Percentiles rank a stretch among this genome's conserved stretches.
Evolutionary conservation across 2,329 filamentous ascomycete genomes (phyloP).

Genomic region (Fusarium pseudoanthophilum): DNA sequence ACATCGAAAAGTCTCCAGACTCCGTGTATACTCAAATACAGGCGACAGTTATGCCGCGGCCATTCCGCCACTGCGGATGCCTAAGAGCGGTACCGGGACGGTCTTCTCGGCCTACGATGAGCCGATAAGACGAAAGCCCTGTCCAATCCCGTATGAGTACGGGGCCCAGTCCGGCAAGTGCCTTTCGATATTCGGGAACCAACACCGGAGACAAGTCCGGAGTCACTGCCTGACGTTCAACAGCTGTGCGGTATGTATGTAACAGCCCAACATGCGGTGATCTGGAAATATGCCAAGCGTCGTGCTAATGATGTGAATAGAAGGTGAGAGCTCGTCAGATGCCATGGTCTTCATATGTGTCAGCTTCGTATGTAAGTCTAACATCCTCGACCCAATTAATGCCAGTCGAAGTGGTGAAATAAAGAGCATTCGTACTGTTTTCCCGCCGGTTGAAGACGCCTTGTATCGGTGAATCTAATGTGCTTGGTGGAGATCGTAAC

Average conservation of each 20-base stretch:
- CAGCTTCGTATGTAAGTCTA: background rate
- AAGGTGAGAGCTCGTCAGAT: background rate
- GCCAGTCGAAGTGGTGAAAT: conserved; percentile 5
- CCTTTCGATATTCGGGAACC: conserved; percentile 14
- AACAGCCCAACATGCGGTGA: background rate
- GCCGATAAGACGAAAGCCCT: conserved; percentile 12
- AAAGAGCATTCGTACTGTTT: background rate
- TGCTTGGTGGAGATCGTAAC: conserved; percentile 6
- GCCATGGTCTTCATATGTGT: background rate
- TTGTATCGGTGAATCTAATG: conserved; percentile 34
- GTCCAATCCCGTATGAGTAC: background rate
- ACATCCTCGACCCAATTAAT: background rate
- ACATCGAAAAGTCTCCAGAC: background rate
- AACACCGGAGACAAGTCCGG: conserved; percentile 15
- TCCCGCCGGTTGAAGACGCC: conserved; percentile 28
- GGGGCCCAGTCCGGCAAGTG: conserved; percentile 7
- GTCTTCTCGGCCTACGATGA: conserved; percentile 26
- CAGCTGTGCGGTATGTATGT: background rate
- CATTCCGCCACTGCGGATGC: background rate
- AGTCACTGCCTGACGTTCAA: conserved; percentile 8
- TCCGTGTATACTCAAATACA: background rate
- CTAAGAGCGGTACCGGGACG: background rate
- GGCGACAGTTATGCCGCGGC: background rate
- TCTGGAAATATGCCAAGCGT: background rate
- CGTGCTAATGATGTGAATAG: background rate